Conservation (phyloP, 495 filamentous ascomycete species). For the Lichina pygmaea region DNA sequence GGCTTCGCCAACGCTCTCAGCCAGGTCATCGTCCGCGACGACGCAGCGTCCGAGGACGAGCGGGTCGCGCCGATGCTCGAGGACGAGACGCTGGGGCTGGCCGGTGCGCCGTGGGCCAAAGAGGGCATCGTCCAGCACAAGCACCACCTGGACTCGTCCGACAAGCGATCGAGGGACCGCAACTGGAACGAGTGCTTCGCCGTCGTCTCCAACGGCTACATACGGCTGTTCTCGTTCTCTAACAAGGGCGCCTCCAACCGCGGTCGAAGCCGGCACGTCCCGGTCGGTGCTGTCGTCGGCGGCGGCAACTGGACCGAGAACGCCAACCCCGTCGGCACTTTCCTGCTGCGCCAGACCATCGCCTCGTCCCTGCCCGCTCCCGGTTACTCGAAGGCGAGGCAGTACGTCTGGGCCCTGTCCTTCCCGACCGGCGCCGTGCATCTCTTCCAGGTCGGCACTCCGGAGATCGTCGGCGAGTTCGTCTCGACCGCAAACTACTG, state of each 20-base stretch:
- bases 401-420: constrained; percentile 87
- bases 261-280: constrained; percentile 22
- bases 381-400: constrained; percentile 65
- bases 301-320: constrained; percentile 5
- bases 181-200: constrained; percentile 92
- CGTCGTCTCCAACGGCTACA: constrained; percentile 89
- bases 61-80: constrained; percentile 49
- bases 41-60: constrained; percentile 20
- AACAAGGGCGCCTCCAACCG: constrained; percentile 46
- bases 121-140: constrained; percentile 92
- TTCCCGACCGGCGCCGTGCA: constrained; percentile 84
- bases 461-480: constrained; percentile 85
- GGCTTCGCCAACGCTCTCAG: constrained; percentile 93
- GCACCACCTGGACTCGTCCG: constrained; percentile 70
- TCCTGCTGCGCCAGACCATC: constrained; percentile 75
- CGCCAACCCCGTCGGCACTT: constrained; percentile 21
- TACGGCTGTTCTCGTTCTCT: constrained; percentile 82
- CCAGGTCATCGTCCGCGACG: constrained; percentile 89
- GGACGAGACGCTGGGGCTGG: constrained; percentile 71
- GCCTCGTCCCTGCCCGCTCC: constrained; percentile 72
- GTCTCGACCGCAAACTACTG: constrained; percentile 93
- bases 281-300: constrained; percentile 10
- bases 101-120: constrained; percentile 89
- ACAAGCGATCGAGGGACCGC: constrained; percentile 76
- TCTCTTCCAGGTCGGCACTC: constrained; percentile 87